These are phyloP conservation scores for Ophiostoma tasmaniense DNA, from an alignment of 2,329 filamentous ascomycete species.

Conservation along the genomic window DNA sequence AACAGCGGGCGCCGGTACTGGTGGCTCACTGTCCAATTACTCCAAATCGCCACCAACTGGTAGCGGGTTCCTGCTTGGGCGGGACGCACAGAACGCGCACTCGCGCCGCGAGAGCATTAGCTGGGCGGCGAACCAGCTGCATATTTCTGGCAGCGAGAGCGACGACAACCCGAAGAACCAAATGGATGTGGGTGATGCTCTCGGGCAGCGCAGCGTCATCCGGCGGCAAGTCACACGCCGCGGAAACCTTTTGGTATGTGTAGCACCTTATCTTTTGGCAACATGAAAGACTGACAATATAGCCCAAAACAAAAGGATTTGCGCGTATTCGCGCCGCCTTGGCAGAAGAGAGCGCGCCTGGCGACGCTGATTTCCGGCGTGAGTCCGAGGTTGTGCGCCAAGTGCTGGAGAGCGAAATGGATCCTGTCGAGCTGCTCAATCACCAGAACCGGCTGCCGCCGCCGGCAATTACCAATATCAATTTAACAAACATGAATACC, in stretches of 20 bases:
- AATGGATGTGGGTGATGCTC: constrained; percentile 37
- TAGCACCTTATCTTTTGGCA: not conserved
- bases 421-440: constrained; percentile 35
- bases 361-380: constrained; percentile 79
- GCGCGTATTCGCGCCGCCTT: constrained; percentile 85
- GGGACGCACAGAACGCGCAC: constrained; percentile 27
- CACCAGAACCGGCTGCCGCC: constrained; percentile 10
- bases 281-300: constrained; percentile 37
- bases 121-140: constrained; percentile 79
- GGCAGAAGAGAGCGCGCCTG: constrained; percentile 75
- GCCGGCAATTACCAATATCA: constrained; percentile 20
- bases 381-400: constrained; percentile 95
- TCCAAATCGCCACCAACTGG: constrained; percentile 65
- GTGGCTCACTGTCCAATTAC: not conserved
- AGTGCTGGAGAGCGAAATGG: constrained; percentile 80
- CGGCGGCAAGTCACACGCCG: constrained; percentile 75
- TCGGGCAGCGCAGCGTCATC: constrained; percentile 62
- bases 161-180: constrained; percentile 53
- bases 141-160: constrained; percentile 73
- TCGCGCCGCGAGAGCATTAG: constrained; percentile 80
- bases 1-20: not conserved
- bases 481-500: too few relatives aligned
- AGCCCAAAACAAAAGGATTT: constrained; percentile 89
- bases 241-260: constrained; percentile 61
- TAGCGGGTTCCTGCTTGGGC: constrained; percentile 21